Conservation (phyloP, 352 stramenopile genomes). For the Phytopythium sindhum region DNA sequence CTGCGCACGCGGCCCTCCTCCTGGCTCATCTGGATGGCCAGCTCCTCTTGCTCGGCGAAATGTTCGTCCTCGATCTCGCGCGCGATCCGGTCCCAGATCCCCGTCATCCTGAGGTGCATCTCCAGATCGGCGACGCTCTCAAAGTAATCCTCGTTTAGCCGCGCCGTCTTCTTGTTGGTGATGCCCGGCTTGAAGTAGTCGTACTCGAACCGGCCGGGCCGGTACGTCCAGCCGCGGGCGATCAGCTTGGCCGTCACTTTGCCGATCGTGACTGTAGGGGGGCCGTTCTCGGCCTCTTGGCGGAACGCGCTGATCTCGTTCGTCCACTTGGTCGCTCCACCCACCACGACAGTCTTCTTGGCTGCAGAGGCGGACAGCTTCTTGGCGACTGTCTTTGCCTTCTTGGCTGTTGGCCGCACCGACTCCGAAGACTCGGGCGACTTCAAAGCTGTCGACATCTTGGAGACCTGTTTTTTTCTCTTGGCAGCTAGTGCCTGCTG, state of each 20-base stretch:
- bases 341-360: neutral
- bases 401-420: constrained; percentile 18
- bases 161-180: constrained; percentile 39
- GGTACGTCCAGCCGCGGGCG: constrained; percentile 61
- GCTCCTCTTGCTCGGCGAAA: constrained; percentile 17
- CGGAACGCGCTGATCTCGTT: constrained; percentile 2
- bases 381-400: constrained; percentile 2
- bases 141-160: constrained; percentile 71
- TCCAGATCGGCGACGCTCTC: constrained; percentile 65
- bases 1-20: constrained; percentile 8
- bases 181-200: constrained; percentile 78
- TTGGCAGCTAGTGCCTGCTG: constrained; percentile 17
- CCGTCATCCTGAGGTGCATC: constrained; percentile 59
- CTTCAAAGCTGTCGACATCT: constrained; percentile 4
- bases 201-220: constrained; percentile 75
- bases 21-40: constrained; percentile 22
- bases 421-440: constrained; percentile 5
- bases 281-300: constrained; percentile 13
- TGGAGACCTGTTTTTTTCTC: constrained; percentile 9
- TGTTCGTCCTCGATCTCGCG: constrained; percentile 33
- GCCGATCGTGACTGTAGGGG: constrained; percentile 39
- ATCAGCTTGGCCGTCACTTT: constrained; percentile 53
- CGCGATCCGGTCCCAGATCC: constrained; percentile 59
- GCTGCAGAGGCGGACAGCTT: neutral
- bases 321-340: neutral